Conservation (phyloP, 2,329 filamentous ascomycete genomes). For the Colletotrichum karsti region DNA sequence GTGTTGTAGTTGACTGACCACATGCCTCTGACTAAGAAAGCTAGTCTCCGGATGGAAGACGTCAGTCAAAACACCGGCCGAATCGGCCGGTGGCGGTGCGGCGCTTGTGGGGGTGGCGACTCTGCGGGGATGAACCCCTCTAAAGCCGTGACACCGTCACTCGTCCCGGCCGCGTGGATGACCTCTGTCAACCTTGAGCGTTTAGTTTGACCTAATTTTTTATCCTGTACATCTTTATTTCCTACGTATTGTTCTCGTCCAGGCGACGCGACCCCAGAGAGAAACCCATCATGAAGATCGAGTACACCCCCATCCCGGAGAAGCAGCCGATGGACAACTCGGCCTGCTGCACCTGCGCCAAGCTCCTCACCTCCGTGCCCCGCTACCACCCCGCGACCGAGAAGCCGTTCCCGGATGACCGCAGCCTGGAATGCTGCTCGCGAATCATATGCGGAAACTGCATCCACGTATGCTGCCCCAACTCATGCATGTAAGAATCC, state of each 20-base stretch:
- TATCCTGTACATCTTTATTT: no score
- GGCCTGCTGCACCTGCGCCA: conserved; percentile 77
- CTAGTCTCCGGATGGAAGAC: conserved; percentile 1
- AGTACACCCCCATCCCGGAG: not conserved
- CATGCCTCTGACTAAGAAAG: not conserved
- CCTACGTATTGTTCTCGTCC: no score
- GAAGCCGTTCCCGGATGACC: conserved; percentile 67
- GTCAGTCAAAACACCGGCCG: conserved; percentile 7
- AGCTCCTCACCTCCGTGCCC: conserved; percentile 63
- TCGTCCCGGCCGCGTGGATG: not conserved
- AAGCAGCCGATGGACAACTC: conserved; percentile 31
- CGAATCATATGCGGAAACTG: conserved; percentile 78
- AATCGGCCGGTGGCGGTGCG: conserved; percentile 10
- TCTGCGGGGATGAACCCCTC: conserved; percentile 10
- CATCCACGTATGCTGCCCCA: conserved; percentile 60
- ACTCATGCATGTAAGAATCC: not conserved
- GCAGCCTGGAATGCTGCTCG: conserved; percentile 73
- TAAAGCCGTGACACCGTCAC: not conserved
- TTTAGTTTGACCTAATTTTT: not conserved
- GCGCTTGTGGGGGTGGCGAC: conserved; percentile 11
- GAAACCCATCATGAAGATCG: not conserved
- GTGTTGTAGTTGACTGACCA: not conserved
- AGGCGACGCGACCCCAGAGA: not conserved
- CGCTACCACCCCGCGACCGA: conserved; percentile 63
- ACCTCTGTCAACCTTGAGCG: not conserved